These are phyloP conservation scores for Blastobotrys elegans DNA, from an alignment of 1,139 yeast species.

Conservation along the genomic window DNA sequence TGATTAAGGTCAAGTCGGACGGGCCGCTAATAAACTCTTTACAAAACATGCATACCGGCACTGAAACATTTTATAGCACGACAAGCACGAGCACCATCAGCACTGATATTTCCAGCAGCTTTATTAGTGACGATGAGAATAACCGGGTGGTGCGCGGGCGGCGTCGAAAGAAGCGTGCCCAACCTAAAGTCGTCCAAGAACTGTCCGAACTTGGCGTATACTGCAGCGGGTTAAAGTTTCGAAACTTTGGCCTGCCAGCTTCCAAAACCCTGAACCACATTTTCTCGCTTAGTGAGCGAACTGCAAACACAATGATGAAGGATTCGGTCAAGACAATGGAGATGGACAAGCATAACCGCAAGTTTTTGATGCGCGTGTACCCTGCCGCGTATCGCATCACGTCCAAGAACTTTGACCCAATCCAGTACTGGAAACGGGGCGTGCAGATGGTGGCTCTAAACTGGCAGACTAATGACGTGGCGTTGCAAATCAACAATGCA, in stretches of 20 bases:
- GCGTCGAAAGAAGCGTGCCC: conserved; percentile 20
- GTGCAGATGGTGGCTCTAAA: conserved; percentile 94
- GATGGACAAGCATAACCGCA: conserved; percentile 70
- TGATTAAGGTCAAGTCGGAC: conserved; percentile 63
- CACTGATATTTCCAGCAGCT: conserved; percentile 37
- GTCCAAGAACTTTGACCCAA: conserved; percentile 78
- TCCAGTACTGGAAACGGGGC: conserved; percentile 76
- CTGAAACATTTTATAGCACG: conserved; percentile 8
- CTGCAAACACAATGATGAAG: conserved; percentile 56
- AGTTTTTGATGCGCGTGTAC: conserved; percentile 74
- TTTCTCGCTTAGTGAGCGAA: conserved; percentile 78
- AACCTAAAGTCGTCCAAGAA: conserved; percentile 40
- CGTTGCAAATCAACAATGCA: conserved; percentile 87
- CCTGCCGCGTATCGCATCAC: conserved; percentile 75
- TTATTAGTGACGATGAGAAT: conserved; percentile 3
- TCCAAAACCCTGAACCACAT: conserved; percentile 78
- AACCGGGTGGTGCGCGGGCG: neutral
- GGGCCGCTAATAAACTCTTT: conserved; percentile 8
- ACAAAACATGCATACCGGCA: conserved; percentile 3
- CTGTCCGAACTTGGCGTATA: conserved; percentile 62
- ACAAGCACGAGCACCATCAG: conserved; percentile 35
- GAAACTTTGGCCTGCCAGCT: conserved; percentile 81
- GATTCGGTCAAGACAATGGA: conserved; percentile 48
- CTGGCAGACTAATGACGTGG: conserved; percentile 91
- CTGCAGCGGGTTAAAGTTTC: conserved; percentile 67